Evolutionary conservation across 345 rosid genomes (phyloP).

Genomic region (Brassica napus): DNA sequence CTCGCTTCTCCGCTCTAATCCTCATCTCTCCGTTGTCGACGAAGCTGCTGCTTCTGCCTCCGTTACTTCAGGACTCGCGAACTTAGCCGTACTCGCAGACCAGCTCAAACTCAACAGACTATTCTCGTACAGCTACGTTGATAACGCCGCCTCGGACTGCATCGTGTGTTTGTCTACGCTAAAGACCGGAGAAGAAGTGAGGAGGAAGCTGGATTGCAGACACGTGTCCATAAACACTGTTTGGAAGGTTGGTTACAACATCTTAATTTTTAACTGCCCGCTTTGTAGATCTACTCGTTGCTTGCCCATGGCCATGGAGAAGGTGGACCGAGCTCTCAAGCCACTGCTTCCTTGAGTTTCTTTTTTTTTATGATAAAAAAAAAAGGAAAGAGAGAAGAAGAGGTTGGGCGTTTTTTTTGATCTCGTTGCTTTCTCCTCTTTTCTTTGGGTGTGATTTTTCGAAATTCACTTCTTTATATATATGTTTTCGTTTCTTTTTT

Average conservation of each 20-base stretch:
- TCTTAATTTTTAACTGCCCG: conserved; percentile 70
- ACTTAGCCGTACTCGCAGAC: conserved; percentile 57
- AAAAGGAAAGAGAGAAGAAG: conserved; percentile 15
- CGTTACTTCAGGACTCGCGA: conserved; percentile 57
- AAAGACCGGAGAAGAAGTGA: conserved; percentile 71
- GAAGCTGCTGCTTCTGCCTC: conserved; percentile 33
- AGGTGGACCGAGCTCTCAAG: conserved; percentile 9
- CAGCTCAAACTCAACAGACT: conserved; percentile 60
- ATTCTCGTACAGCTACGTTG: conserved; percentile 48
- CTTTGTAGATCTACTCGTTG: conserved; percentile 64
- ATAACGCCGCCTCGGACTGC: conserved; percentile 44
- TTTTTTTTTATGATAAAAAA: background rate
- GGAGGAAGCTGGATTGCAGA: conserved; percentile 71
- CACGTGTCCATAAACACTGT: conserved; percentile 79
- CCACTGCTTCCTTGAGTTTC: conserved; percentile 4
- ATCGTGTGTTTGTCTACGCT: conserved; percentile 63
- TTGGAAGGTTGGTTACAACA: conserved; percentile 81
- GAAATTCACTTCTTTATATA: background rate
- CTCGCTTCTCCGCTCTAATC: conserved; percentile 35
- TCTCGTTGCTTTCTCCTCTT: conserved; percentile 31
- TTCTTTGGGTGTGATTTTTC: background rate
- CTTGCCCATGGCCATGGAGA: conserved; percentile 25
- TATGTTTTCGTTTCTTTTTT: background rate
- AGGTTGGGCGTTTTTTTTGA: conserved; percentile 29
- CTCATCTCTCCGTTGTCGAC: background rate